These are phyloP conservation scores for Lanzia echinophila DNA, from an alignment of 2,329 filamentous ascomycete genomes.

Conservation along the genomic window DNA sequence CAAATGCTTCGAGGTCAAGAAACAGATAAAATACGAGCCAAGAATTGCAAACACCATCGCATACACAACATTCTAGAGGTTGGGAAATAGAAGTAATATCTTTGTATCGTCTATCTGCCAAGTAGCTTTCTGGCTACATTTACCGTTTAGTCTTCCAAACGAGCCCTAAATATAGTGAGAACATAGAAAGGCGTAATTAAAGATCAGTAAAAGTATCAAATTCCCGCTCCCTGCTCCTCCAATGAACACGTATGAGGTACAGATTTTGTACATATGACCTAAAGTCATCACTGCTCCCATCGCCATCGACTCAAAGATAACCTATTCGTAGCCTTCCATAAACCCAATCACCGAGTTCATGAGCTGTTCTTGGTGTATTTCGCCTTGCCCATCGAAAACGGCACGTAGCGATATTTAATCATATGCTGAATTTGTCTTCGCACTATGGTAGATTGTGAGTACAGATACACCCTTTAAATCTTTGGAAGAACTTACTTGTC, in stretches of 20 bases:
- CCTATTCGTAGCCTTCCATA: background rate
- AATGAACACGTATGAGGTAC: slow-evolving; percentile 7
- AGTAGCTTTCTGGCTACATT: slow-evolving; percentile 5
- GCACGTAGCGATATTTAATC: slow-evolving; percentile 99
- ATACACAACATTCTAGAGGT: too few species aligned
- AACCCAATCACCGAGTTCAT: slow-evolving; percentile 13
- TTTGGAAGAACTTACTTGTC: slow-evolving; percentile 64
- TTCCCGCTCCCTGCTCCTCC: slow-evolving; percentile 5
- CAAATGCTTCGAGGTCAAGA: too few species aligned
- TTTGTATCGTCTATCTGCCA: slow-evolving; percentile 1
- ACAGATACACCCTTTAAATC: background rate
- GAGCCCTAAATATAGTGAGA: slow-evolving; percentile 14
- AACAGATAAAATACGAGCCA: too few species aligned
- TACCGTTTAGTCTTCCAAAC: background rate
- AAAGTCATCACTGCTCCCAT: slow-evolving; percentile 7
- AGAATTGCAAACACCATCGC: too few species aligned
- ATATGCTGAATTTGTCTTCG: slow-evolving; percentile 99
- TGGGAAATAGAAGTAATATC: background rate
- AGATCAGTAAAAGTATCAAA: slow-evolving; percentile 17
- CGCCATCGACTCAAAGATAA: background rate
- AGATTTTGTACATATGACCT: slow-evolving; percentile 14
- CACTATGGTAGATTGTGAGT: slow-evolving; percentile 50
- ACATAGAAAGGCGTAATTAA: slow-evolving; percentile 22
- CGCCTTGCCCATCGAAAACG: slow-evolving; percentile 86
- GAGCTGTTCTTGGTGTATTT: slow-evolving; percentile 62